phyloP scores from a whole-genome alignment of 2,329 filamentous ascomycete species.

The Neofusicoccum sp. region DNA sequence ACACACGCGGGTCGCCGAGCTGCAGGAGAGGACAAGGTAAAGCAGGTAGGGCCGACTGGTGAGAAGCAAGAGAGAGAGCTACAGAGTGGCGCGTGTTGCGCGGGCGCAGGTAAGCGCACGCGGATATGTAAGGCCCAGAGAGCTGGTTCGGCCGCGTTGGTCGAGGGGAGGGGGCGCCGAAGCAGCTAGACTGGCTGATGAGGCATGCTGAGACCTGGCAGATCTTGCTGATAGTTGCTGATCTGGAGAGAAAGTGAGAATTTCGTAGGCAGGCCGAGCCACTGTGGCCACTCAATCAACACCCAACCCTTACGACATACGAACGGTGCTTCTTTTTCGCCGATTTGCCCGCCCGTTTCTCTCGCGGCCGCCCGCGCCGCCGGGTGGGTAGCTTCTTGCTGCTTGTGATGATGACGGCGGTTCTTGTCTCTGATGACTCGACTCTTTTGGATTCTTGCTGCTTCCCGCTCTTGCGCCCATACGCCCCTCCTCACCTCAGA shows the following conservation, averaged over 20 bases:
- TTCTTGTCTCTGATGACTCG: conserved; percentile 4
- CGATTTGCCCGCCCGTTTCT: not conserved
- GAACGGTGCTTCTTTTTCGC: not conserved
- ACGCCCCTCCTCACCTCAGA: conserved; percentile 5
- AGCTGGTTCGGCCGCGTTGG: conserved; percentile 9
- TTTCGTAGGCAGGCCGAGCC: not conserved
- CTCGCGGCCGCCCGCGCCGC: not conserved
- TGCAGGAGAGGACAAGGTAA: not conserved
- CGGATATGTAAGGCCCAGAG: conserved; percentile 13
- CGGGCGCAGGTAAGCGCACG: conserved; percentile 10
- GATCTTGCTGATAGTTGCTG: conserved; percentile 1
- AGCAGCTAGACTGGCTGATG: not conserved
- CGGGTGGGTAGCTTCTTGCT: not conserved
- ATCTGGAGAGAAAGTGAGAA: not conserved
- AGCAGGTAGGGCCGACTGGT: not conserved
- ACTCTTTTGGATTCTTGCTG: conserved; percentile 5
- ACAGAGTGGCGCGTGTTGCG: not conserved
- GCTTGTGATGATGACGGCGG: not conserved
- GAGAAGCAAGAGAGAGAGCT: not conserved
- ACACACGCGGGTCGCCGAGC: not conserved
- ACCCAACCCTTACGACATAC: not conserved
- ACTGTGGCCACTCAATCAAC: not conserved
- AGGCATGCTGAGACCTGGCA: conserved; percentile 1
- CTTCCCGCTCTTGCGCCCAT: not conserved
- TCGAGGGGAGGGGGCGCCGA: not conserved